Evolutionary conservation across 2,329 filamentous ascomycete species (phyloP), one percentile per base, ranked within the genome.

Genomic region (Dactylellina drechsleri): DNA sequence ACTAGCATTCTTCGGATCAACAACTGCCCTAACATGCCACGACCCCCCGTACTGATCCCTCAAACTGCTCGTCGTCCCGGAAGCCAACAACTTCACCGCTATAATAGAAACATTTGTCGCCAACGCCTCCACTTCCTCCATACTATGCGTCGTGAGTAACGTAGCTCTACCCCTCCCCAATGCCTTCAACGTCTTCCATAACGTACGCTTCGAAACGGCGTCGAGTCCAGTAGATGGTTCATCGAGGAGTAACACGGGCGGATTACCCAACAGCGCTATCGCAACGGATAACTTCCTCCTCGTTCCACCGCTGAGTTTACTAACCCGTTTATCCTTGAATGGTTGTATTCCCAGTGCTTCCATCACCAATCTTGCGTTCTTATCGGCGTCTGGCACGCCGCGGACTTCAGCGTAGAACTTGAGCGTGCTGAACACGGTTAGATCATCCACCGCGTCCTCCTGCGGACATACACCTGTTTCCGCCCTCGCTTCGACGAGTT

Each of bases 121-220:
- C 4, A 82, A 76, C 18, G 81, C 79, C 54, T 81, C 80, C 0
- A 80, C 81, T 77, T 82, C 80, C 77, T 82, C 81, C 81, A 82
- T 82, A 54, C 76, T 78, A 66, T 82, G 81, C 5, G 81, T 82
- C 0, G 81, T 82, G 20, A 82, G 78, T 0, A 82, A 76, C 40
- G 82, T 80, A 6, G 80, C 79, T 26, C 81, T 78, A 60, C 80
- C 79, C 1, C 66, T 50, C 0, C 76, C 76, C 26, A 82, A 76
- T 0, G 77, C 76, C 53, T 78, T 75, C 1, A 82, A 76, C 1
- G 79, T 78, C 64, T 80, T 81, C 81, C 81, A 82, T 23, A 82
- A 70, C 12, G 80, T 79, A 1, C 81, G 79, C 66, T 82, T 82
- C 0, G 80, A 80, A 23, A 79, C 80, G 6, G 81, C 81, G 50